Evolutionary conservation across 1,139 yeast species (phyloP), one percentile per base, ranked within the genome.

Genomic region (Diutina ranongensis): DNA sequence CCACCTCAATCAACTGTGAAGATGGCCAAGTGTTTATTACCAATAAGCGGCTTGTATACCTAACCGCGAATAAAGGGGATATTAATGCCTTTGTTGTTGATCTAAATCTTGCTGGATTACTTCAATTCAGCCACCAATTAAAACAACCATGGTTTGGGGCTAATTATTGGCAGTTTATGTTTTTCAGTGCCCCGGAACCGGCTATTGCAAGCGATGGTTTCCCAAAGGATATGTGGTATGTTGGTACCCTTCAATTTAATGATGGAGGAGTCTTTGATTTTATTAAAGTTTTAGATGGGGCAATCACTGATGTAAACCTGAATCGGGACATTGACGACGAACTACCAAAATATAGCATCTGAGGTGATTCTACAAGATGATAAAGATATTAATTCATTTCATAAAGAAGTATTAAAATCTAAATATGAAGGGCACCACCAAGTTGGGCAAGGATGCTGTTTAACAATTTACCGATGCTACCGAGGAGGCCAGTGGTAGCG

Each of bases 101-200:
- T 38, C 53, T 69, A 40, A 49, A 46, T 4, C 46, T 48, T 28
- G 53, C 56, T 0, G 51, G 53, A 2, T 52, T 49, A 2, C 48
- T 57, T 9, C 58, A 56, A 28, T 52, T 59, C 34, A 58, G 69
- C 0, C 72, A 71, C 53, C 60, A 64, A 46, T 51, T 74, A 45
- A 64, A 68, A 47, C 64, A 75, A 18, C 79, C 79, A 1, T 74
- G 78, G 78, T 71, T 74, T 54, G 80, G 80, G 0, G 66, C 77
- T 19, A 75, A 74, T 53, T 71, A 65, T 53, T 73, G 75, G 71
- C 65, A 66, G 51, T 65, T 72, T 44, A 47, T 67, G 41, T 71
- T 74, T 52, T 64, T 57, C 46, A 63, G 70, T 47, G 56, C 63
- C 2, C 49, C 58, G 2, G 51, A 50, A 25, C 61, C 64, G 2